These are phyloP conservation scores for Coniochaeta sp. DNA, from an alignment of 2,329 filamentous ascomycete genomes.

Conservation along the genomic window DNA sequence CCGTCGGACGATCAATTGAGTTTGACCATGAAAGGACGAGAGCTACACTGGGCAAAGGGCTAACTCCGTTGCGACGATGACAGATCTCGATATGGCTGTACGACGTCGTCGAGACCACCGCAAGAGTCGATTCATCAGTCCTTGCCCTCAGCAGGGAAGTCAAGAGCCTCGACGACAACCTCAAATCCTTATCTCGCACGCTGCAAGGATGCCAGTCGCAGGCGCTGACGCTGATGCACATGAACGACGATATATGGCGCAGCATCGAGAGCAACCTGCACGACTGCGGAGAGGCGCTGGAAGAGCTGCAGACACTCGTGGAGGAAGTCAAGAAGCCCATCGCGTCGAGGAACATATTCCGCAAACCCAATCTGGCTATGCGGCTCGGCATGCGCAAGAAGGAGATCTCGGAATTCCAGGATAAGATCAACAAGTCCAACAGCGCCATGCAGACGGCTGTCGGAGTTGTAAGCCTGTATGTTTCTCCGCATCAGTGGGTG, in stretches of 20 bases:
- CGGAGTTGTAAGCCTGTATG: background rate
- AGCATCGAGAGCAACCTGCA: conserved; percentile 1
- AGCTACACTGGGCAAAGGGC: background rate
- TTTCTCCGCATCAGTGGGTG: background rate
- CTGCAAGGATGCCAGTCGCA: conserved; percentile 1
- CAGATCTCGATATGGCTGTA: background rate
- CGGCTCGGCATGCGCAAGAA: background rate
- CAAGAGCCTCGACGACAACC: background rate
- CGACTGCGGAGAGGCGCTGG: background rate
- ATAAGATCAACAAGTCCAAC: conserved; percentile 2
- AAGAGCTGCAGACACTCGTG: background rate
- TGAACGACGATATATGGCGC: conserved; percentile 2
- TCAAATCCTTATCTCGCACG: background rate
- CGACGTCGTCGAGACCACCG: background rate
- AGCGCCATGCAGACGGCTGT: background rate
- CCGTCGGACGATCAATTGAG: background rate
- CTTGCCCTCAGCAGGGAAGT: background rate
- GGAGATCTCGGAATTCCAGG: background rate
- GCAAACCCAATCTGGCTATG: background rate
- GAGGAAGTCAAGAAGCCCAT: background rate
- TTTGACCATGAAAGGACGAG: background rate
- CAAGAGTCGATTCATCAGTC: background rate
- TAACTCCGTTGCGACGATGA: background rate
- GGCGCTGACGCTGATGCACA: conserved; percentile 1
- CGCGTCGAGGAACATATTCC: background rate